Evolutionary conservation across 129 eudicot genomes (phyloP).

Genomic region (Arctium lappa): DNA sequence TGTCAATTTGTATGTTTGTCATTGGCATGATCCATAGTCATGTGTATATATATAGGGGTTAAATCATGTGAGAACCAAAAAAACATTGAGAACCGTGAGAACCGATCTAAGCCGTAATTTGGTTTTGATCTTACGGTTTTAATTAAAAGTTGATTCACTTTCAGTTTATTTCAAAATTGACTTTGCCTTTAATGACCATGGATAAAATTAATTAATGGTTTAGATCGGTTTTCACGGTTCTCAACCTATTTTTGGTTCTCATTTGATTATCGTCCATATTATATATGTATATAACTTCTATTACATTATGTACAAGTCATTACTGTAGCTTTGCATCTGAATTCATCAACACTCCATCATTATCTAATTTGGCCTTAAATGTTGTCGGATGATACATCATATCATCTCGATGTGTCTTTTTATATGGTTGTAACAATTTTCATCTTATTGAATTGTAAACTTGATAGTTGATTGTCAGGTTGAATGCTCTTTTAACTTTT

Average conservation of each 20-base stretch:
- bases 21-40: not conserved
- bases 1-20: not conserved
- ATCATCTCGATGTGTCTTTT: not conserved
- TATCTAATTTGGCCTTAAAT: not conserved
- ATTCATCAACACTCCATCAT: not conserved
- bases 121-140: too few species aligned
- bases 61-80: too few species aligned
- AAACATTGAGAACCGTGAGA: too few species aligned
- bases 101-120: too few species aligned
- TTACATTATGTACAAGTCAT: not conserved
- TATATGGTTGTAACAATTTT: not conserved
- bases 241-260: too few species aligned
- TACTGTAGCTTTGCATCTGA: not conserved
- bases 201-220: too few species aligned
- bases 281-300: not conserved
- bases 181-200: too few species aligned
- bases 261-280: too few species aligned
- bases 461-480: not conserved
- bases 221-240: too few species aligned
- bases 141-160: too few species aligned
- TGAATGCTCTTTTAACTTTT: slow-evolving; percentile 4
- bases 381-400: not conserved
- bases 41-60: not conserved
- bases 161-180: too few species aligned
- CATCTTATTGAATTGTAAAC: not conserved